Evolutionary conservation across 1,284 basidiomycete genomes (phyloP), one percentile per base, ranked within the genome.

Genomic region (Cryptococcus jaspeensis): DNA sequence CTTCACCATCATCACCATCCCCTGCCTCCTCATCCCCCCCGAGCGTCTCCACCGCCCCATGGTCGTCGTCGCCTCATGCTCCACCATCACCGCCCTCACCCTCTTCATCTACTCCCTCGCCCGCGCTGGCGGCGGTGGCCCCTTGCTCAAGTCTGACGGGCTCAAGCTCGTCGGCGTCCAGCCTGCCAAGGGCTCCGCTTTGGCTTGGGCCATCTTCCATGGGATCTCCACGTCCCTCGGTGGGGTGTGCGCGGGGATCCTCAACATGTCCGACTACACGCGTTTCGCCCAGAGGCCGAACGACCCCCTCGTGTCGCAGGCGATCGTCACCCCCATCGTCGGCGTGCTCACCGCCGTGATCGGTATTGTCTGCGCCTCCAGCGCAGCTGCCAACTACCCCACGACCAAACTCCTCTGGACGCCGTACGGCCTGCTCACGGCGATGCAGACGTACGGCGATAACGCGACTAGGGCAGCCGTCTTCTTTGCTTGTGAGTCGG

Each of bases 121-220:
- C 5, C 64, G 70, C 39, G 73, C 71, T 6, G 58, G 63, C 12
- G 76, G 75, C 18, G 68, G 69, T 9, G 78, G 78, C 15, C 73
- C 76, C 18, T 67, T 78, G 20, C 56, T 79, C 18, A 60, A 63
- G 13, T 39, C 50, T 12, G 65, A 71, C 12, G 70, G 68, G 1
- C 59, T 66, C 7, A 61, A 51, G 28, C 50, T 78, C 18, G 48
- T 65, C 40, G 63, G 63, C 5, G 61, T 63, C 2, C 39, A 55
- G 4, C 56, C 56, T 7, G 65, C 67, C 11, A 58, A 61, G 3
- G 76, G 76, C 0, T 60, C 61, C 13, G 61, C 55, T 2, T 65
- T 77, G 13, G 76, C 62, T 5, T 79, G 78, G 78, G 70, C 71
- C 15, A 73, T 78, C 35, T 57, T 77, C n/a, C 67, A 72, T n/a